These are phyloP conservation scores for Lycium ferocissimum DNA, from an alignment of 257 asterid species.

Conservation along the genomic window DNA sequence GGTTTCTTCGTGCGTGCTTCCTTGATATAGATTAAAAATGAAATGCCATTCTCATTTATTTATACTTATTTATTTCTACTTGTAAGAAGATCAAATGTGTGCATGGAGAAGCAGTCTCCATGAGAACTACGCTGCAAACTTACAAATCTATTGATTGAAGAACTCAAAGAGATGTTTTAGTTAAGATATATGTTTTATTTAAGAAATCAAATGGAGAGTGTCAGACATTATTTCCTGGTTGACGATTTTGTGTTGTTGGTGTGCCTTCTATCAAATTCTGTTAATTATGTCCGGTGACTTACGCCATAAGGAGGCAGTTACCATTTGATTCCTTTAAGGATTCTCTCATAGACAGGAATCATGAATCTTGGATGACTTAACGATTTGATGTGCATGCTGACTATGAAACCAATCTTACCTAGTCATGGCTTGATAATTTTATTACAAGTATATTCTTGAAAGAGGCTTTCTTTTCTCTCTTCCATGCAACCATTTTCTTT, in stretches of 20 bases:
- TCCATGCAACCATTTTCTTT: neutral
- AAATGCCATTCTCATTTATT: neutral
- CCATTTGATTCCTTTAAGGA: neutral
- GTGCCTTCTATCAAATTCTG: neutral
- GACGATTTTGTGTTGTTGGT: neutral
- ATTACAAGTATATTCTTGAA: neutral
- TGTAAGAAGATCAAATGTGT: neutral
- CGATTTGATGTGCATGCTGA: neutral
- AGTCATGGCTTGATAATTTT: neutral
- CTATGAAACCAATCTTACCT: neutral
- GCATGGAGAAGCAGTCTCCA: neutral
- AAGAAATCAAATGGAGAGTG: neutral
- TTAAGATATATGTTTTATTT: neutral
- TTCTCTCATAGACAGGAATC: neutral
- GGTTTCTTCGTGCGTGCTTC: slow-evolving; percentile 17
- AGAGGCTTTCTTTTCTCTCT: neutral
- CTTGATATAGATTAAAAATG: neutral
- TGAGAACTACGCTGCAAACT: neutral
- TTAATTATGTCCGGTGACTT: neutral
- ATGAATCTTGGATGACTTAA: neutral
- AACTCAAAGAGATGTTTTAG: neutral
- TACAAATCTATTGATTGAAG: neutral
- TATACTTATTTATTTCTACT: neutral
- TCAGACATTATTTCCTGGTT: neutral
- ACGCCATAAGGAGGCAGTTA: neutral